phyloP scores from a whole-genome alignment of 2,329 filamentous ascomycete genomes.

The Acrodontium crateriforme region DNA sequence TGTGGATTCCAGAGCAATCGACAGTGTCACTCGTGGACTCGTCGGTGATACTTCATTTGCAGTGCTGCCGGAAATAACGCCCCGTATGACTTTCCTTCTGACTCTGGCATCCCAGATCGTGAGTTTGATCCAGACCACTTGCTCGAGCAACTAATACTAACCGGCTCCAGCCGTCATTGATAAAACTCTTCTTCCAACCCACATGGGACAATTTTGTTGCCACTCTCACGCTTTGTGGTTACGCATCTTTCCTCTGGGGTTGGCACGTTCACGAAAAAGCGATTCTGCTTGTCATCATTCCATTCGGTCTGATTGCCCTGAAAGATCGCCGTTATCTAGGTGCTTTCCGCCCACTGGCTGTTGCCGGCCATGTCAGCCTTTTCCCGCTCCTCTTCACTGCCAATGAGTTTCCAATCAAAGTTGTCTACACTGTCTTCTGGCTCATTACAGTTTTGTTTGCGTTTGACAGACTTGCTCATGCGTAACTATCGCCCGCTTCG shows the following conservation, averaged over 20 bases:
- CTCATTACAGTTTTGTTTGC: slow-evolving; percentile 69
- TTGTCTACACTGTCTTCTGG: slow-evolving; percentile 85
- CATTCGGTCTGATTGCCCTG: slow-evolving; percentile 83
- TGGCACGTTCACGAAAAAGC: slow-evolving; percentile 99
- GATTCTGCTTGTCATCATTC: slow-evolving; percentile 83
- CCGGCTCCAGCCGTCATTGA: slow-evolving; percentile 45
- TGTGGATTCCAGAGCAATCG: slow-evolving; percentile 60
- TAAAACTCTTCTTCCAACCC: slow-evolving; percentile 68
- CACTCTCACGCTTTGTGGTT: slow-evolving; percentile 81
- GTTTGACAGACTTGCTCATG: slow-evolving; percentile 79
- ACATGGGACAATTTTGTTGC: slow-evolving; percentile 85
- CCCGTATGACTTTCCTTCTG: slow-evolving; percentile 64
- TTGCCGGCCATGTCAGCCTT: slow-evolving; percentile 86
- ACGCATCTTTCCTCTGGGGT: slow-evolving; percentile 91
- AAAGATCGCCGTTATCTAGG: slow-evolving; percentile 81
- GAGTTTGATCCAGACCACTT: slow-evolving; percentile 11
- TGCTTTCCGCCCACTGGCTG: slow-evolving; percentile 80
- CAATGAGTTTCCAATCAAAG: slow-evolving; percentile 88
- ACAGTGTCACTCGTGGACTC: slow-evolving; percentile 81
- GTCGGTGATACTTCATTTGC: slow-evolving; percentile 92
- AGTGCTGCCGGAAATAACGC: slow-evolving; percentile 74
- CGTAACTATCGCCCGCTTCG: slow-evolving; percentile 29
- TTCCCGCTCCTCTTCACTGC: slow-evolving; percentile 89
- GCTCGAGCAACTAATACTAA: slow-evolving; percentile 3
- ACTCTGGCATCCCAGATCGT: slow-evolving; percentile 71